A percentile compares a stretch with the other conserved stretches of the same genome.
These are phyloP conservation scores for Neurospora sp. DNA, from an alignment of 495 filamentous ascomycete genomes.

Conservation along the genomic window DNA sequence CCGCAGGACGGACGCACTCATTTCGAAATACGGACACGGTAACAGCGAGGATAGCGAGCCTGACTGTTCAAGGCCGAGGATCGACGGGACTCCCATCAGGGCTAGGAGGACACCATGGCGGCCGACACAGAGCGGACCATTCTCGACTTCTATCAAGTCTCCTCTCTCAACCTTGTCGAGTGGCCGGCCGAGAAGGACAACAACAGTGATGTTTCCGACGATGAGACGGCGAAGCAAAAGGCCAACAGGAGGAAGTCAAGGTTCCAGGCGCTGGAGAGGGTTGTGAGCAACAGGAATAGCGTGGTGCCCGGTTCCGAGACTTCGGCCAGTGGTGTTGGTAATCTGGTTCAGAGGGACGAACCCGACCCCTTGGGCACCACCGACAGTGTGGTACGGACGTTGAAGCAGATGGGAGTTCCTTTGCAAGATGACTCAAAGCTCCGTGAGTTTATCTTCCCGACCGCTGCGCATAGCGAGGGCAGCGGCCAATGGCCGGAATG, in stretches of 20 bases:
- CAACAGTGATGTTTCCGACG: slow-evolving; percentile 55
- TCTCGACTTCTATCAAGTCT: slow-evolving; percentile 81
- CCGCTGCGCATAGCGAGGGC: not conserved
- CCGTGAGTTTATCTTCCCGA: slow-evolving; percentile 40
- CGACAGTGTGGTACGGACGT: slow-evolving; percentile 72
- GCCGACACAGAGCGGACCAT: slow-evolving; percentile 59
- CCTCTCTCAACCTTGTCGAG: slow-evolving; percentile 65
- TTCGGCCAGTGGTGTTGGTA: slow-evolving; percentile 57
- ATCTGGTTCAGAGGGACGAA: slow-evolving; percentile 77
- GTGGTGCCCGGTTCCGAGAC: slow-evolving; percentile 59
- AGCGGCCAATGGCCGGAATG: not conserved
- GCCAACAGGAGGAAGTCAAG: slow-evolving; percentile 59
- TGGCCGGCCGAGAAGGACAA: slow-evolving; percentile 80
- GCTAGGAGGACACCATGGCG: slow-evolving; percentile 1
- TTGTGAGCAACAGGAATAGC: slow-evolving; percentile 54
- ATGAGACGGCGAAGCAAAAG: slow-evolving; percentile 43
- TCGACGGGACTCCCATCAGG: not conserved
- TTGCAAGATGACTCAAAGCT: slow-evolving; percentile 77
- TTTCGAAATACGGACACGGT: not conserved
- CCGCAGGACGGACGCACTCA: not conserved
- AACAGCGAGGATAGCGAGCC: not conserved
- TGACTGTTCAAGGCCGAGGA: not conserved
- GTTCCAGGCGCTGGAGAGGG: slow-evolving; percentile 74
- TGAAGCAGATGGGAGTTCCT: slow-evolving; percentile 64
- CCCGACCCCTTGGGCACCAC: slow-evolving; percentile 76